Percentiles rank a stretch among this genome's conserved stretches.
These are phyloP conservation scores for Alternaria angustiovoidea DNA, from an alignment of 2,329 filamentous ascomycete species.

Conservation along the genomic window DNA sequence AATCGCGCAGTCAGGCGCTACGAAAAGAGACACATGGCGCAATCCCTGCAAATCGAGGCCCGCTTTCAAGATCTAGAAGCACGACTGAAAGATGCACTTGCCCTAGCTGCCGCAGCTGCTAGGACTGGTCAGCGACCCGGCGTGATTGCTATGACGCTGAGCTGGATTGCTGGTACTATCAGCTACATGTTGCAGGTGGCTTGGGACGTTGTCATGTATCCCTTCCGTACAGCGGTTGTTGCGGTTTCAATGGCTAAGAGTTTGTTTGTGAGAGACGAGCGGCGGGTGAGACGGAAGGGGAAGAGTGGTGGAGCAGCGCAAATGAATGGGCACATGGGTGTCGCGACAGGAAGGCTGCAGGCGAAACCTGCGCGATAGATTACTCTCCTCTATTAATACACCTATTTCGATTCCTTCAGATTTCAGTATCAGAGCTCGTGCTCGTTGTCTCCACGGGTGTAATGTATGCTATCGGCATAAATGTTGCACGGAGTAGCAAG, in stretches of 20 bases:
- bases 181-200: conserved; percentile 31
- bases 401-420: neutral
- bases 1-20: conserved; percentile 89
- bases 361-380: conserved; percentile 35
- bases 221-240: conserved; percentile 33
- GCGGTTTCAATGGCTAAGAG: conserved; percentile 25
- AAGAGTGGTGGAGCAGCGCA: conserved; percentile 25
- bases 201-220: conserved; percentile 44
- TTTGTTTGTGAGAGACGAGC: conserved; percentile 34
- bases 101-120: conserved; percentile 76
- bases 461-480: neutral
- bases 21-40: conserved; percentile 83
- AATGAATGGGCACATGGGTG: conserved; percentile 32
- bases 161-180: conserved; percentile 36
- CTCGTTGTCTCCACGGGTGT: neutral
- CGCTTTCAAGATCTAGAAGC: conserved; percentile 76
- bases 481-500: neutral
- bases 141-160: conserved; percentile 36
- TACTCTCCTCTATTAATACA: neutral
- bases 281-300: conserved; percentile 31
- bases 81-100: conserved; percentile 77
- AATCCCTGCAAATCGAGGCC: conserved; percentile 78
- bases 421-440: neutral
- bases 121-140: conserved; percentile 48
- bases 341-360: conserved; percentile 40